These are phyloP conservation scores for Mediolabrus comicus DNA, from an alignment of 108 stramenopile genomes.

Conservation along the genomic window DNA sequence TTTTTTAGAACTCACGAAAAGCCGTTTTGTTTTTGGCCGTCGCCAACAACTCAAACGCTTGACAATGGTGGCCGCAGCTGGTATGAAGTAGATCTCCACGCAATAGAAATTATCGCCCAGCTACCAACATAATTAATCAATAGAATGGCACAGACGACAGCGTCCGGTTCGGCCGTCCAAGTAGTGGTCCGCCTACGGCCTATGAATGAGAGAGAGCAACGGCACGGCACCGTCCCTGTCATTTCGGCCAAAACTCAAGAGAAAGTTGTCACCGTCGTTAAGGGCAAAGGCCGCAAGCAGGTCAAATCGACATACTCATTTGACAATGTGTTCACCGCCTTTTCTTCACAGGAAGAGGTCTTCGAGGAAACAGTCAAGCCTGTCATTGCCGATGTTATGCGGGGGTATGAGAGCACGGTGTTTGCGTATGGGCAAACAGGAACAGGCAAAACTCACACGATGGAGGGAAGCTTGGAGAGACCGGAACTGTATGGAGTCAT, in stretches of 20 bases:
- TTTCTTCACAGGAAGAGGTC: slow-evolving; percentile 77
- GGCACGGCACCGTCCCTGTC: slow-evolving; percentile 68
- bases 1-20: too few species aligned
- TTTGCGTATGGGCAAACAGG: slow-evolving; percentile 80
- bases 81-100: too few species aligned
- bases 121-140: too few species aligned
- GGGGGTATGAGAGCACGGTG: slow-evolving; percentile 67
- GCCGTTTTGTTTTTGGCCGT: too few species aligned
- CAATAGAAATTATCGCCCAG: too few species aligned
- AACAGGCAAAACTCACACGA: slow-evolving; percentile 85
- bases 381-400: slow-evolving; percentile 74
- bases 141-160: not conserved
- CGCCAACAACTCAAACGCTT: too few species aligned
- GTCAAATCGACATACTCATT: slow-evolving; percentile 54
- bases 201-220: slow-evolving; percentile 66
- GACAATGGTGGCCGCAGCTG: too few species aligned
- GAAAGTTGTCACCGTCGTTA: slow-evolving; percentile 72
- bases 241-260: slow-evolving; percentile 69
- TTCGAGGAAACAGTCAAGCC: slow-evolving; percentile 79
- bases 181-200: slow-evolving; percentile 82
- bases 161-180: slow-evolving; percentile 52
- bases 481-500: slow-evolving; percentile 66
- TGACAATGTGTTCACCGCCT: slow-evolving; percentile 80
- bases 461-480: slow-evolving; percentile 68
- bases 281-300: slow-evolving; percentile 65